A percentile compares a stretch with the other conserved stretches of the same genome.
Evolutionary conservation across 495 filamentous ascomycete species (phyloP).

Genomic region (Cercophora samala): DNA sequence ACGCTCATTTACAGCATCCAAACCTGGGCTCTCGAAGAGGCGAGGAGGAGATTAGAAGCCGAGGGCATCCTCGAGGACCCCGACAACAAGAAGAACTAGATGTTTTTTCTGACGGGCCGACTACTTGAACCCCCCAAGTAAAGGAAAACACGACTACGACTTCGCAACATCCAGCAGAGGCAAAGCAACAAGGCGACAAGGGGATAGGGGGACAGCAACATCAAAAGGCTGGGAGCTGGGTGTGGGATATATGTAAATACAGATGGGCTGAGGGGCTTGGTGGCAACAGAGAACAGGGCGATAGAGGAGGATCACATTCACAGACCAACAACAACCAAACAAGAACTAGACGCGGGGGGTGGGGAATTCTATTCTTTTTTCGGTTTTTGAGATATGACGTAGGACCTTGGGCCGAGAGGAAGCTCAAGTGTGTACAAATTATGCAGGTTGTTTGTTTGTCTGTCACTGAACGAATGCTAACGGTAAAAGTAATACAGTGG

Average conservation of each 20-base stretch:
- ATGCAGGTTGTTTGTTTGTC: not conserved
- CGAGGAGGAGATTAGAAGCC: conserved; percentile 83
- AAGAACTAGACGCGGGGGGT: conserved; percentile 1
- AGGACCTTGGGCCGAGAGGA: not conserved
- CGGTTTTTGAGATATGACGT: not conserved
- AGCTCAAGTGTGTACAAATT: not conserved
- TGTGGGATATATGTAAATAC: not conserved
- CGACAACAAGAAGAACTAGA: conserved; percentile 37
- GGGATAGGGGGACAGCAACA: not conserved
- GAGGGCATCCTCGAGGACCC: conserved; percentile 91
- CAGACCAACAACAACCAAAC: not conserved
- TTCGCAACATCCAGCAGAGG: not conserved
- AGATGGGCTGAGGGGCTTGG: not conserved
- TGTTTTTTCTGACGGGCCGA: not conserved
- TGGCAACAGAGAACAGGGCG: not conserved
- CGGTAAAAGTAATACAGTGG: not conserved
- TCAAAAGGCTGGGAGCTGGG: not conserved
- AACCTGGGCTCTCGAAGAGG: conserved; percentile 98
- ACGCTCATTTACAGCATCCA: conserved; percentile 70
- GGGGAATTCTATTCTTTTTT: conserved; percentile 4
- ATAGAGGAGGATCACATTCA: not conserved
- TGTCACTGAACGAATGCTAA: not conserved
- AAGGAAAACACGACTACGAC: not conserved
- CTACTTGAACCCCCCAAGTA: not conserved
- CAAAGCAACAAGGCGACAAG: not conserved